These are phyloP conservation scores for Euptelea pleiosperma DNA, from an alignment of 164 flowering plant species.

Conservation along the genomic window DNA sequence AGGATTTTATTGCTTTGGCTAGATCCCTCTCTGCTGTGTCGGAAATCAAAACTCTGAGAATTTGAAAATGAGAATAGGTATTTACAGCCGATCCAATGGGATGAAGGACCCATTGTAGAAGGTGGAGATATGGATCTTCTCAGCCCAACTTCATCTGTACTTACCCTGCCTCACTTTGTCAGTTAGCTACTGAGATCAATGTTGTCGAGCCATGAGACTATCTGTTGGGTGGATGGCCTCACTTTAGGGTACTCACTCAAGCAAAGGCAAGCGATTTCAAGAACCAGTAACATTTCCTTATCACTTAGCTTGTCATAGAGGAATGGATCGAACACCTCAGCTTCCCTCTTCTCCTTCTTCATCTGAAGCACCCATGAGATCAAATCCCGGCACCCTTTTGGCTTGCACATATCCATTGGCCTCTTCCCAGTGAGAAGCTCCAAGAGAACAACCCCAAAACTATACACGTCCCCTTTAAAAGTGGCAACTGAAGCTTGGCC, in stretches of 20 bases:
- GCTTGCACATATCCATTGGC: constrained; percentile 80
- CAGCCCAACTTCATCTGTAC: background rate
- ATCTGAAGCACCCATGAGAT: constrained; percentile 73
- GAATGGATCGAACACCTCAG: constrained; percentile 62
- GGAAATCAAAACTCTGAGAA: constrained; percentile 11
- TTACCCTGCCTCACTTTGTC: background rate
- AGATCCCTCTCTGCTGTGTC: constrained; percentile 3
- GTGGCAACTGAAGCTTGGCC: constrained; percentile 69
- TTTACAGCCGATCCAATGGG: constrained; percentile 17
- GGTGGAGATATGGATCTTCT: background rate
- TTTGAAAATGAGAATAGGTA: constrained; percentile 1
- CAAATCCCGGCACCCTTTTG: constrained; percentile 57
- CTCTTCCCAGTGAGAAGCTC: constrained; percentile 83
- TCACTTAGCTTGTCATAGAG: constrained; percentile 49
- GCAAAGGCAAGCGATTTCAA: constrained; percentile 67
- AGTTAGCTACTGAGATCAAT: constrained; percentile 20
- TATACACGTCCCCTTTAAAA: constrained; percentile 77
- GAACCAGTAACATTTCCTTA: constrained; percentile 42
- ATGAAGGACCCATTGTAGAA: background rate
- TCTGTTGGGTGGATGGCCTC: constrained; percentile 58
- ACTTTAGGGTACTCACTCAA: constrained; percentile 52
- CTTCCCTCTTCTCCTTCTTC: constrained; percentile 58
- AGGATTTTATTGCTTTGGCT: constrained; percentile 4
- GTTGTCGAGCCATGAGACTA: constrained; percentile 64
- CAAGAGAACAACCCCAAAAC: constrained; percentile 84